Evolutionary conservation across 164 flowering plant species (phyloP), one percentile per base, ranked within the genome.

Genomic region (Annona squamosa): DNA sequence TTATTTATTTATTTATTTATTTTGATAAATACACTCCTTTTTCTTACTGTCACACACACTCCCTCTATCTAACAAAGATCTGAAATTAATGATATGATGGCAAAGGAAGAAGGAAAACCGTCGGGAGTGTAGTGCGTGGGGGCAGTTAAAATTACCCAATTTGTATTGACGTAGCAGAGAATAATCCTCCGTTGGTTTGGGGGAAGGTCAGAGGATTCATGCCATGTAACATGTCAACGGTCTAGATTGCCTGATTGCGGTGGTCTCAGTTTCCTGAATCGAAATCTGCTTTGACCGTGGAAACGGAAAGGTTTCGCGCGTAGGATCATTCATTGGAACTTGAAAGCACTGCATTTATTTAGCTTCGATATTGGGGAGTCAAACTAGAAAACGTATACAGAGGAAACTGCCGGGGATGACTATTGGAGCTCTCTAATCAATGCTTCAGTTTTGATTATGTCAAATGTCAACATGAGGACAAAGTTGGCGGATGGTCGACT

Each of bases 81-180:
- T 26, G 37, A 26, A 66, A 66, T 46, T 46, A 43, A 44, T 17
- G 17, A 64, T 5, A 42, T 44, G 68, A 4, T 19, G 68, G 16
- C 3, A 12, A 13, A 66, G 43, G 12, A 16, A 9, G 68, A 66
- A 12, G 46, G 18, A 17, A 13, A 43, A 44, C 68, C 12, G 68
- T 66, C 48, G 46, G 16, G 44, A 43, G 46, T n/a, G 42, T 0
- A 26, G 37, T 26, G 37, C 37, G 37, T 26, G 37, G 68, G 46
- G 48, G 68, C 68, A 42, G 68, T 66, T 66, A 19, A 46, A 65
- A 65, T 65, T 45, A 65, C 68, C 46, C n/a, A 17, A 2, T 26
- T 13, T 5, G 45, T 45, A 42, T 46, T 42, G 12, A 42, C 68
- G 16, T 56, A 16, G 0, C 2, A 56, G 2, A 56, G 61, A 1